These are phyloP conservation scores for Quercus phellos DNA, from an alignment of 331 rosid species.

Conservation along the genomic window DNA sequence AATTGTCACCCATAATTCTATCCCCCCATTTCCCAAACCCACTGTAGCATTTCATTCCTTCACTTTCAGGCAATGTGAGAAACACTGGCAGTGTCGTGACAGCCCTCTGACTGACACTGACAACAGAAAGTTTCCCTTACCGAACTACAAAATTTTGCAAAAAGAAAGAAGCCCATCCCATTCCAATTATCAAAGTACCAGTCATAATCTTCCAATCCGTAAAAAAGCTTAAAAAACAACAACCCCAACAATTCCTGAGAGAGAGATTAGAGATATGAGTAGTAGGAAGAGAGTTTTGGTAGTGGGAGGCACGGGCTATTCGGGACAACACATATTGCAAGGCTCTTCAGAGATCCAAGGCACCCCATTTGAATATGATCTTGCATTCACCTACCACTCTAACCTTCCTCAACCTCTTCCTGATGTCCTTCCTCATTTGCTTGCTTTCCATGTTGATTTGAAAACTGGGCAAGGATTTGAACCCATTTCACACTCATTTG, in stretches of 20 bases:
- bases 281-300: slow-evolving; percentile 53
- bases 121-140: not conserved
- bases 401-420: slow-evolving; percentile 45
- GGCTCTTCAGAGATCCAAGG: slow-evolving; percentile 31
- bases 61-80: not conserved
- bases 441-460: slow-evolving; percentile 64
- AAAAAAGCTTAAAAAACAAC: too few species aligned
- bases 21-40: too few species aligned
- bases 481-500: slow-evolving; percentile 56
- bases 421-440: slow-evolving; percentile 42
- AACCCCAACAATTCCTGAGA: not conserved
- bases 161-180: too few species aligned
- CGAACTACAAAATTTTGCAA: not conserved
- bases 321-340: slow-evolving; percentile 79
- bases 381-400: slow-evolving; percentile 68
- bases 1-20: too few species aligned
- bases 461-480: slow-evolving; percentile 63
- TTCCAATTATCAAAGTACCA: too few species aligned
- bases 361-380: slow-evolving; percentile 26
- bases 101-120: not conserved
- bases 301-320: slow-evolving; percentile 82
- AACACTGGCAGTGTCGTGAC: not conserved
- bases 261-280: slow-evolving; percentile 22
- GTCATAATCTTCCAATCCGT: too few species aligned
- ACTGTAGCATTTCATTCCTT: too few species aligned